Evolutionary conservation across 805 yeast genomes (phyloP).

Genomic region (Metschnikowia reukaufii): DNA sequence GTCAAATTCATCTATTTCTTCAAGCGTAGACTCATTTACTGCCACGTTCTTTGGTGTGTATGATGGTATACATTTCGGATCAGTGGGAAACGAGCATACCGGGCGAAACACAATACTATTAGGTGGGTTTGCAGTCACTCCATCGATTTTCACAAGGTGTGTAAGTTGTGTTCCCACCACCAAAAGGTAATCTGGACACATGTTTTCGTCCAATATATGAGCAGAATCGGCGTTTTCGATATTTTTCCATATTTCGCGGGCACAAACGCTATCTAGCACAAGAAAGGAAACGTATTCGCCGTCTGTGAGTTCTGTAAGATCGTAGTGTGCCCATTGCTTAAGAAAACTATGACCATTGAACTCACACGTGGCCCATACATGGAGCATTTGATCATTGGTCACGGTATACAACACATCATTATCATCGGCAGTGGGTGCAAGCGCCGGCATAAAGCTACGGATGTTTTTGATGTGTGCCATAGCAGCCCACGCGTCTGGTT

Average conservation of each 20-base stretch:
- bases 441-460: slow-evolving; percentile 31
- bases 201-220: not conserved
- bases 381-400: slow-evolving; percentile 55
- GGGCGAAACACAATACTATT: slow-evolving; percentile 45
- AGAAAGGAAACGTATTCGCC: slow-evolving; percentile 7
- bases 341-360: slow-evolving; percentile 56
- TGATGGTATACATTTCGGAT: slow-evolving; percentile 14
- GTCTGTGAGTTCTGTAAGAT: slow-evolving; percentile 20
- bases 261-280: slow-evolving; percentile 3
- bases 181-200: slow-evolving; percentile 32
- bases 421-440: slow-evolving; percentile 33
- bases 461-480: slow-evolving; percentile 39
- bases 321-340: slow-evolving; percentile 54
- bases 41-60: not conserved
- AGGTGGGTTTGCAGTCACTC: slow-evolving; percentile 57
- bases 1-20: not conserved
- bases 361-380: slow-evolving; percentile 71
- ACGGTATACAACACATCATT: slow-evolving; percentile 56
- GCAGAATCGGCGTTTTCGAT: too few species aligned
- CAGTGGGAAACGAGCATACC: slow-evolving; percentile 23
- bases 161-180: slow-evolving; percentile 37
- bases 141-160: slow-evolving; percentile 47
- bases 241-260: too few species aligned
- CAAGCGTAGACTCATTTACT: not conserved
- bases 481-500: slow-evolving; percentile 12